phyloP scores from a whole-genome alignment of 345 rosid genomes.

The thale cress (Arabidopsis thaliana) region DNA sequence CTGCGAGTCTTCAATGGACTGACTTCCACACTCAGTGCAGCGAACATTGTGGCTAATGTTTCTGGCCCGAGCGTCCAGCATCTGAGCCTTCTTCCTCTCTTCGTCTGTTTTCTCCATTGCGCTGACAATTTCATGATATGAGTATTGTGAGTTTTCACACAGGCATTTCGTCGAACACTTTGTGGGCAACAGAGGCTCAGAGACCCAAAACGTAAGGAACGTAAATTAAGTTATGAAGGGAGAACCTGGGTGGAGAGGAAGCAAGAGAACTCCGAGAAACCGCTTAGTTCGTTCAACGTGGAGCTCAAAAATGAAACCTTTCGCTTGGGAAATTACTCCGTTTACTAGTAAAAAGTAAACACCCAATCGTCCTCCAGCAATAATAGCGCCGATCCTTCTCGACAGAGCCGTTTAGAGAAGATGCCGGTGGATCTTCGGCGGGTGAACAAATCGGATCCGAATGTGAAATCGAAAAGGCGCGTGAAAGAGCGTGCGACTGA shows the following conservation, averaged over 20 bases:
- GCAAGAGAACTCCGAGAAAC: neutral
- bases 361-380: neutral
- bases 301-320: conserved; percentile 16
- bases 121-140: conserved; percentile 14
- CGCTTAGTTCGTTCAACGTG: neutral
- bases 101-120: conserved; percentile 69
- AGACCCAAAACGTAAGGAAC: neutral
- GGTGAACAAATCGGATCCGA: conserved; percentile 17
- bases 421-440: conserved; percentile 20
- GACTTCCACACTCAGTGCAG: conserved; percentile 97
- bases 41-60: conserved; percentile 94
- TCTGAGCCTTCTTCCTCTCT: conserved; percentile 63
- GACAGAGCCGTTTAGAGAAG: neutral
- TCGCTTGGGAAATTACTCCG: conserved; percentile 1
- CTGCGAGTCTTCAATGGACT: conserved; percentile 98
- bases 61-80: conserved; percentile 84
- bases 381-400: neutral
- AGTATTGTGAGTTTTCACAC: conserved; percentile 18
- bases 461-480: conserved; percentile 20
- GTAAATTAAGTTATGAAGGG: neutral
- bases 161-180: conserved; percentile 56
- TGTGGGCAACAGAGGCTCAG: neutral
- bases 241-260: conserved; percentile 23
- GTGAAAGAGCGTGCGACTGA: conserved; percentile 16
- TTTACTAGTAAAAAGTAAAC: neutral